These are phyloP conservation scores for Phylloporus arenicola DNA, from an alignment of 768 basidiomycete species.

Conservation along the genomic window DNA sequence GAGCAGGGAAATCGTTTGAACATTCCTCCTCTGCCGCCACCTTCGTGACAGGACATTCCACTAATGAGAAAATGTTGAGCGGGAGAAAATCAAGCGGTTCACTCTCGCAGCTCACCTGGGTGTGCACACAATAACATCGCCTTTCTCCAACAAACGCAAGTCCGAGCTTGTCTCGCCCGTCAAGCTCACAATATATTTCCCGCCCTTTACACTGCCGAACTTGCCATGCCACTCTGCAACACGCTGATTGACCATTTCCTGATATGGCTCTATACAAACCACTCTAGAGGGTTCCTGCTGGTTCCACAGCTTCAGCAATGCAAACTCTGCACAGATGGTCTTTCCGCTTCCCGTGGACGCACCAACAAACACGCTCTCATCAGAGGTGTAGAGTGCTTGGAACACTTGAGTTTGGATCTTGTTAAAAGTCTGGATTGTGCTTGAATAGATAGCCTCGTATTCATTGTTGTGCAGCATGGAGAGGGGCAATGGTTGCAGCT, in stretches of 20 bases:
- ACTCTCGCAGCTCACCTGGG: conserved; percentile 62
- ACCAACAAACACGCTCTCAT: conserved; percentile 95
- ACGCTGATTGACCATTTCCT: conserved; percentile 93
- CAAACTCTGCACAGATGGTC: conserved; percentile 96
- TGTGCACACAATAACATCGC: conserved; percentile 92
- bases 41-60: conserved; percentile 94
- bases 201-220: conserved; percentile 77
- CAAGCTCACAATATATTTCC: conserved; percentile 89
- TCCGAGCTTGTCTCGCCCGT: conserved; percentile 95
- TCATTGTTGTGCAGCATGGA: conserved; percentile 91
- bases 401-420: conserved; percentile 99
- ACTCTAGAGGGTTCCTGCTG: conserved; percentile 76
- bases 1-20: conserved; percentile 85
- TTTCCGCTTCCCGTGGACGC: conserved; percentile 97
- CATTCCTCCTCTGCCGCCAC: conserved; percentile 96
- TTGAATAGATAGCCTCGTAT: conserved; percentile 81
- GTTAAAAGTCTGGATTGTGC: conserved; percentile 83
- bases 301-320: conserved; percentile 91
- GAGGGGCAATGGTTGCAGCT: conserved; percentile 85
- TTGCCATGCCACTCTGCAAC: conserved; percentile 86
- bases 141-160: conserved; percentile 80
- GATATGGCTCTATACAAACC: conserved; percentile 94
- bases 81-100: no score
- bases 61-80: conserved; percentile 33
- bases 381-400: conserved; percentile 93